Evolutionary conservation across 495 filamentous ascomycete genomes (phyloP).

Genomic region (Annulohypoxylon bovei): DNA sequence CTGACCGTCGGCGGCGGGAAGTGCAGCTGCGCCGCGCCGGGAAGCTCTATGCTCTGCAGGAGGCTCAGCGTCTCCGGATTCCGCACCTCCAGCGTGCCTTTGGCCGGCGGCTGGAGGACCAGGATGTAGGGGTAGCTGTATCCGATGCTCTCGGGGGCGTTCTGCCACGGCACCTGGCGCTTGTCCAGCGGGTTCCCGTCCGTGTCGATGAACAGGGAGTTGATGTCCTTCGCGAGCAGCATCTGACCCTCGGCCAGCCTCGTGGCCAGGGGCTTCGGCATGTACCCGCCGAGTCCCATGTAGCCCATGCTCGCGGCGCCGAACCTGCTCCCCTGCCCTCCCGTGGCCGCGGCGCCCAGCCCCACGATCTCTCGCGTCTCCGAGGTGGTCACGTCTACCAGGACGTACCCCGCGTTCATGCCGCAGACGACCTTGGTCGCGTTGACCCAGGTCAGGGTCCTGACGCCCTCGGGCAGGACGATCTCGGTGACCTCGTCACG

Average conservation of each 20-base stretch:
- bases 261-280: constrained; percentile 88
- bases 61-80: constrained; percentile 92
- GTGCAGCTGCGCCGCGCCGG: constrained; percentile 82
- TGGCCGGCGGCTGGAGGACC: constrained; percentile 81
- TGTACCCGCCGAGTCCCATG: constrained; percentile 90
- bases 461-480: constrained; percentile 78
- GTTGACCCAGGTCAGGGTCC: constrained; percentile 88
- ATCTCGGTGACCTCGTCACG: constrained; percentile 77
- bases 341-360: constrained; percentile 74
- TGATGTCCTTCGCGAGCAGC: constrained; percentile 92
- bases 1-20: constrained; percentile 95
- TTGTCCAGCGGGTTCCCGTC: constrained; percentile 84
- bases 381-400: constrained; percentile 82
- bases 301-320: constrained; percentile 82
- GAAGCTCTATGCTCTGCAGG: constrained; percentile 83
- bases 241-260: constrained; percentile 84
- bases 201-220: constrained; percentile 88
- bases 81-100: constrained; percentile 87
- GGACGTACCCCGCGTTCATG: constrained; percentile 85
- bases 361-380: constrained; percentile 79
- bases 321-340: constrained; percentile 71
- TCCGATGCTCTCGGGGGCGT: constrained; percentile 87
- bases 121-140: constrained; percentile 97
- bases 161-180: constrained; percentile 88
- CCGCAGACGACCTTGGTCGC: constrained; percentile 87